phyloP scores from a whole-genome alignment of 176 grass and related monocot genomes.

The Stipa capillata region DNA sequence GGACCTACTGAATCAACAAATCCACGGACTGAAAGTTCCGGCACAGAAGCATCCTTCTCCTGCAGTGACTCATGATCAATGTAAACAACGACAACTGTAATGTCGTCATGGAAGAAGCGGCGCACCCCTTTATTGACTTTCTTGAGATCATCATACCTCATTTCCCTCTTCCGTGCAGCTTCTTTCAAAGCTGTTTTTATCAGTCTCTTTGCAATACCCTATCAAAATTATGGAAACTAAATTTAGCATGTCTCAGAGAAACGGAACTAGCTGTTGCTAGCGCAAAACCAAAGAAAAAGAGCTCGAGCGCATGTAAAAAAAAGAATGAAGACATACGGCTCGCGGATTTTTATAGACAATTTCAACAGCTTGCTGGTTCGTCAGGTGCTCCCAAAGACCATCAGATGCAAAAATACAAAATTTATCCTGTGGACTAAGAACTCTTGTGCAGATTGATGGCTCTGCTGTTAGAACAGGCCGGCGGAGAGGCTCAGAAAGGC shows the following conservation, averaged over 20 bases:
- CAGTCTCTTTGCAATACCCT: constrained; percentile 48
- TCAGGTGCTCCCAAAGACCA: constrained; percentile 78
- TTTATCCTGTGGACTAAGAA: constrained; percentile 55
- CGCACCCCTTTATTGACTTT: constrained; percentile 40
- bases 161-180: constrained; percentile 46
- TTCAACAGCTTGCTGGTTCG: constrained; percentile 68
- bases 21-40: constrained; percentile 72
- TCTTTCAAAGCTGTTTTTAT: constrained; percentile 32
- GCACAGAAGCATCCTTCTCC: constrained; percentile 21
- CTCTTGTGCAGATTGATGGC: constrained; percentile 48
- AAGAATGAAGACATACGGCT: neutral
- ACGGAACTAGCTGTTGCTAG: no score
- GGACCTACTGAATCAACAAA: constrained; percentile 52
- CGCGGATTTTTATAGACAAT: constrained; percentile 37
- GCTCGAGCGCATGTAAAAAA: no score
- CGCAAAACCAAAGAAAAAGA: neutral
- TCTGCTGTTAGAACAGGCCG: constrained; percentile 55
- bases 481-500: constrained; percentile 51
- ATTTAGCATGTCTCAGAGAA: no score
- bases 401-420: constrained; percentile 77
- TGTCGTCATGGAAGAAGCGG: constrained; percentile 46
- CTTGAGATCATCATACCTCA: constrained; percentile 36
- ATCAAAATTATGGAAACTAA: neutral
- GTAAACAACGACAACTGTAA: constrained; percentile 42
- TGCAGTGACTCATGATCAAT: constrained; percentile 27